Evolutionary conservation across 306 rosid genomes (phyloP), one percentile per base, ranked within the genome.

Genomic region (Alnus glutinosa): DNA sequence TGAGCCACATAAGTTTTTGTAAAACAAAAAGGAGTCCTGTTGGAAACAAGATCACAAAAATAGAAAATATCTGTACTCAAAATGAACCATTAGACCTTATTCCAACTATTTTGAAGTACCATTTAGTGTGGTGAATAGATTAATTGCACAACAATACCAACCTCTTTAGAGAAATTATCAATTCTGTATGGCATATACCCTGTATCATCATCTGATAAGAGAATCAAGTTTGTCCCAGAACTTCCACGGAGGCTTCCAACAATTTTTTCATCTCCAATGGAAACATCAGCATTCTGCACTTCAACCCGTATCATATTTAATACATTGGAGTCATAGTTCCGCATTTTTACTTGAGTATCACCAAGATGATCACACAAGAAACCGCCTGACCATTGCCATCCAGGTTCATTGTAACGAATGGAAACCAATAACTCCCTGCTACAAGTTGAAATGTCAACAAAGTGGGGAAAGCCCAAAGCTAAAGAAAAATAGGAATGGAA

Each of bases 351-450:
- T 91, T 87, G 97, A 58, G 98, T 95, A 85, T 95, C 98, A 67
- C 98, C 98, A 10, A 92, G 87, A 76, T 88, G 91, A 87, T 92
- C 98, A 0, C 97, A 97, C 76, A 90, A 78, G 87, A 95, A 95
- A 91, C 97, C 80, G 73, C 98, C 98, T 10, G 98, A 95, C 98
- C 98, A 95, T 87, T 92, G 97, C 98, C 97, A 95, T 78, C 98
- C 98, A 73, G 98, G 88, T 82, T 91, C 98, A 71, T 87, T 76
- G 74, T 91, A 95, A 71, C 91, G 87, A 80, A 92, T 79, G 37
- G 97, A 92, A 88, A 95, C 88, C 57, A 92, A 89, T 80, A 95
- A 88, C 78, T 95, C 98, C 96, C 98, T 95, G 89, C 72, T 55
- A 70, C 77, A 85, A 57, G 76, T 77, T 30, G 73, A 58, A 75